Evolutionary conservation across 139 green algal genomes (phyloP), one percentile per base, ranked within the genome.

Genomic region (Picochlorum sp.): DNA sequence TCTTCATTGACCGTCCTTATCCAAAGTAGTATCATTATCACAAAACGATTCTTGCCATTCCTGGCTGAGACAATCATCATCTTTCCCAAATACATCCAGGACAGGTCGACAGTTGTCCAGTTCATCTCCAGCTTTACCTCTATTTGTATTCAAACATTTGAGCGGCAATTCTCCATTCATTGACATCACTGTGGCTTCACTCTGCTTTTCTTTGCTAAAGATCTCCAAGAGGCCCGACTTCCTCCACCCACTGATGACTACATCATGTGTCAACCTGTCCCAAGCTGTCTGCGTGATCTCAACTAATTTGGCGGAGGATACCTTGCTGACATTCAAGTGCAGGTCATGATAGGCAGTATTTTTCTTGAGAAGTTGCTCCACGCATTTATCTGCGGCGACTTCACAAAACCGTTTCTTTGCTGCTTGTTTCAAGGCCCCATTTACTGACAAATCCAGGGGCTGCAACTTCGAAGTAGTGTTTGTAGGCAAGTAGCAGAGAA

Each of bases 111-210:
- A 50, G 45, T 50, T 50, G 45, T 50, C 45, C 45, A 50, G 45
- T 15, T 50, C 45, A 50, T 50, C 45, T 50, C 45, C 13, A 50
- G 45, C 45, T 16, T 50, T 50, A 50, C 45, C 45, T 50, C 45
- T 50, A 50, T 15, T 50, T 50, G 45, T 50, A 50, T 50, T 50
- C 45, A 50, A 50, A 50, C 45, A 50, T 50, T 50, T 50, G 45
- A 16, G 45, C 45, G 45, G 45, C 45, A 50, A 50, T 50, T 50
- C 14, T 50, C 45, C 45, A 50, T 50, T 50, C 45, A 50, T 50
- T 50, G 45, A 50, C 45, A 50, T 50, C 15, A 16, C 45, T 16
- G 45, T 50, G 45, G 45, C 45, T 50, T 50, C 3, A 16, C 45
- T 50, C 13, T 50, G 45, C 15, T 50, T 50, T 50, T 50, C 45